These are phyloP conservation scores for Eucalyptus albens DNA, from an alignment of 345 rosid genomes.

Conservation along the genomic window DNA sequence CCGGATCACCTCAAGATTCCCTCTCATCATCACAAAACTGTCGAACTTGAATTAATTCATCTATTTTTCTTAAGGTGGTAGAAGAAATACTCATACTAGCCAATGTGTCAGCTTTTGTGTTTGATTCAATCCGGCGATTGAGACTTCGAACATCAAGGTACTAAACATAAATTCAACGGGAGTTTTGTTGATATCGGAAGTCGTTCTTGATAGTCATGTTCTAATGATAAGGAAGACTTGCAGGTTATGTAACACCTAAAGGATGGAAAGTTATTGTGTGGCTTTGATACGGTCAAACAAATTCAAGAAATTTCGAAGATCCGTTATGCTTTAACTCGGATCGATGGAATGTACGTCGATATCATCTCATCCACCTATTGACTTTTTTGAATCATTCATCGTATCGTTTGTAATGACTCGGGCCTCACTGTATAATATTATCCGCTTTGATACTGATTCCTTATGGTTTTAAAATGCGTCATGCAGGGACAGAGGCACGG, in stretches of 20 bases:
- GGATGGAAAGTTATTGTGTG: slow-evolving; percentile 14
- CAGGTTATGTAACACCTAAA: slow-evolving; percentile 23
- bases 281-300: slow-evolving; percentile 7
- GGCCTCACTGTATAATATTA: too few species aligned
- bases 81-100: too few species aligned
- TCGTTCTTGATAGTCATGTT: not conserved
- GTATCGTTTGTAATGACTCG: not conserved
- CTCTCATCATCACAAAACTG: too few species aligned
- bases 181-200: not conserved
- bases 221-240: not conserved
- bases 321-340: slow-evolving; percentile 20
- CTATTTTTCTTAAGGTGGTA: too few species aligned
- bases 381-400: not conserved
- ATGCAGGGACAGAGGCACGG: too few species aligned
- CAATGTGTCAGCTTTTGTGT: not conserved
- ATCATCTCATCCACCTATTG: not conserved
- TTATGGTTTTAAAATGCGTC: too few species aligned
- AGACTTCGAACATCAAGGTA: slow-evolving; percentile 17
- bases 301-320: slow-evolving; percentile 18
- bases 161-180: not conserved
- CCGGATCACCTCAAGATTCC: too few species aligned
- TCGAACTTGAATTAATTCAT: too few species aligned
- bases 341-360: slow-evolving; percentile 14
- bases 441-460: too few species aligned
- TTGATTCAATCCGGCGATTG: not conserved